Evolutionary conservation across 148 eudicot genomes (phyloP).

Genomic region (Rhododendron ovatum): DNA sequence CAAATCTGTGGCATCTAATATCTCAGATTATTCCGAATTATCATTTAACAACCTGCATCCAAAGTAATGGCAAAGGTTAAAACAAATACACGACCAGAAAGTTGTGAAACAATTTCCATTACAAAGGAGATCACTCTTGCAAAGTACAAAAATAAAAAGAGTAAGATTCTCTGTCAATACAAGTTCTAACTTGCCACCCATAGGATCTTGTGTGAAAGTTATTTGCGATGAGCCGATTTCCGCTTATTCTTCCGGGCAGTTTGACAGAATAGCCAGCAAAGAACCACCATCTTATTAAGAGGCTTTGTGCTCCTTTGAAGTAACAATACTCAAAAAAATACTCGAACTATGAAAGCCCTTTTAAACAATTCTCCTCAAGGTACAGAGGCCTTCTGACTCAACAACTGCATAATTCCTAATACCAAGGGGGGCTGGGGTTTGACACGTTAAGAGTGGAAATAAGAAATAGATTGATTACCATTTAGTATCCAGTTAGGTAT

Average conservation of each 20-base stretch:
- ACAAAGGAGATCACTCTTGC: background rate
- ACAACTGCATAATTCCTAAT: background rate
- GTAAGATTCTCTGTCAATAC: background rate
- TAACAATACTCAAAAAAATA: background rate
- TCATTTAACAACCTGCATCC: conserved; percentile 9
- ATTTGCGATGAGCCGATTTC: background rate
- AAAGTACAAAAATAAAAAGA: background rate
- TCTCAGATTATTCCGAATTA: background rate
- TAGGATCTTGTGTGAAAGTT: too few relatives aligned
- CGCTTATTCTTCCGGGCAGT: background rate
- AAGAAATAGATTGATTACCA: background rate
- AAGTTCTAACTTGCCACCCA: background rate
- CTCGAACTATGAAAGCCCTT: background rate
- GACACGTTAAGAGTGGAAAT: background rate
- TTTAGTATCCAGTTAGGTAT: background rate
- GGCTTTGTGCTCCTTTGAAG: background rate
- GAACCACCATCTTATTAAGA: background rate
- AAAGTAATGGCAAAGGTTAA: background rate
- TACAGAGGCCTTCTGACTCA: background rate
- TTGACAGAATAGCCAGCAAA: background rate
- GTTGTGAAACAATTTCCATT: background rate
- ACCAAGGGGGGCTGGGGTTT: background rate
- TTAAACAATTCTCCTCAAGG: too few relatives aligned
- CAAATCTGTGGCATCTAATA: background rate
- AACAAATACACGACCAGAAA: background rate